Conservation (phyloP, 192 early-diverging fungal species). For the Polychytrium aggregatum region DNA sequence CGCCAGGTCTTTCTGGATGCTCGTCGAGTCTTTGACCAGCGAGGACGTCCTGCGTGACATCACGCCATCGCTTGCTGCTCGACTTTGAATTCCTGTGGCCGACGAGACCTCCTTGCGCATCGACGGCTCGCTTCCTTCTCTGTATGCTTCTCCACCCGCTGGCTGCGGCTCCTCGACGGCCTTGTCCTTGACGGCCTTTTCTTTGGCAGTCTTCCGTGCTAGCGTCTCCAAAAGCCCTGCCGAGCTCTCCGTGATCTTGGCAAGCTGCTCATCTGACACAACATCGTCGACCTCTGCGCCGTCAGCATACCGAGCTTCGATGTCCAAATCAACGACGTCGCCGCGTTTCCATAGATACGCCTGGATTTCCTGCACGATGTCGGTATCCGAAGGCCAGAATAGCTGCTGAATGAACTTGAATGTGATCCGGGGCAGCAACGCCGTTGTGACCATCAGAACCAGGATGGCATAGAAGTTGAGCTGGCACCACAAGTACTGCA, state of each 20-base stretch:
- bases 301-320: background rate
- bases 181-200: too few species aligned
- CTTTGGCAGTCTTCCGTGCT: too few species aligned
- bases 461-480: conserved; percentile 67
- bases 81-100: too few species aligned
- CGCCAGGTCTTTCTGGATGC: too few species aligned
- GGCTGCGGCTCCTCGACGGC: too few species aligned
- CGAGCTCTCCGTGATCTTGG: background rate
- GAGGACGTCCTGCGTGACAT: too few species aligned
- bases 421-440: conserved; percentile 59
- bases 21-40: too few species aligned
- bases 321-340: conserved; percentile 6
- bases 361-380: conserved; percentile 33
- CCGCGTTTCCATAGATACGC: conserved; percentile 25
- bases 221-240: background rate
- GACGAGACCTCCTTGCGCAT: too few species aligned
- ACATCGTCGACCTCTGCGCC: background rate
- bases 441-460: conserved; percentile 53
- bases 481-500: conserved; percentile 46
- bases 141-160: background rate
- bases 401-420: conserved; percentile 47
- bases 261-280: background rate
- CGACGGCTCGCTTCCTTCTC: too few species aligned
- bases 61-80: too few species aligned
- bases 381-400: conserved; percentile 29